phyloP scores from a whole-genome alignment of 2,329 filamentous ascomycete species.

The Gaeumannomyces sp. region DNA sequence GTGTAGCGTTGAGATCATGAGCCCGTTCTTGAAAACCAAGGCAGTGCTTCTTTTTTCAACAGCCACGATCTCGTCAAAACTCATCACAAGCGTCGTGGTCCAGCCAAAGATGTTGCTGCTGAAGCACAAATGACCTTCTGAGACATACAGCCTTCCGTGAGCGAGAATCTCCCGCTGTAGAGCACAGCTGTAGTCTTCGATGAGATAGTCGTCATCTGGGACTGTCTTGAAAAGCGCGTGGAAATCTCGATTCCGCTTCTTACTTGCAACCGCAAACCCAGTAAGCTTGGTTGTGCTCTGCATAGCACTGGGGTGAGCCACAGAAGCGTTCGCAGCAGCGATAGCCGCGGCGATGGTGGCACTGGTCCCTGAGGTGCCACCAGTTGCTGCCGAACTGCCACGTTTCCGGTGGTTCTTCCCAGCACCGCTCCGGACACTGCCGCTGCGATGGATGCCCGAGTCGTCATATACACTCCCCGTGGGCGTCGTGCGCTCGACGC shows the following conservation, averaged over 20 bases:
- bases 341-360: constrained; percentile 66
- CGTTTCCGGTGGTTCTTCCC: constrained; percentile 64
- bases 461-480: constrained; percentile 59
- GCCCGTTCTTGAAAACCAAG: constrained; percentile 91
- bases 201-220: constrained; percentile 94
- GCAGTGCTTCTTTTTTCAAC: constrained; percentile 97
- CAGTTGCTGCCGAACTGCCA: constrained; percentile 70
- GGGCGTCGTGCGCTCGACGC: constrained; percentile 63
- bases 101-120: constrained; percentile 98
- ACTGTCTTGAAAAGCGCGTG: constrained; percentile 92
- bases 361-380: constrained; percentile 36
- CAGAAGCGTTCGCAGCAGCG: constrained; percentile 60
- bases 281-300: constrained; percentile 69
- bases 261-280: constrained; percentile 92
- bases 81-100: constrained; percentile 96
- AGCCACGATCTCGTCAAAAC: constrained; percentile 94
- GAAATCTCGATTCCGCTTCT: constrained; percentile 93
- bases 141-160: constrained; percentile 90
- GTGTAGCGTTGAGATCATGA: constrained; percentile 93
- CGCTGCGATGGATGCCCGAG: constrained; percentile 51
- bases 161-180: constrained; percentile 92
- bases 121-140: constrained; percentile 95
- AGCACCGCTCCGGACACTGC: constrained; percentile 60
- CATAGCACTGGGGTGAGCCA: constrained; percentile 64
- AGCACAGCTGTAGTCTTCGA: constrained; percentile 97